Conservation (phyloP, 805 yeast genomes). For the Pichia nakasei region DNA sequence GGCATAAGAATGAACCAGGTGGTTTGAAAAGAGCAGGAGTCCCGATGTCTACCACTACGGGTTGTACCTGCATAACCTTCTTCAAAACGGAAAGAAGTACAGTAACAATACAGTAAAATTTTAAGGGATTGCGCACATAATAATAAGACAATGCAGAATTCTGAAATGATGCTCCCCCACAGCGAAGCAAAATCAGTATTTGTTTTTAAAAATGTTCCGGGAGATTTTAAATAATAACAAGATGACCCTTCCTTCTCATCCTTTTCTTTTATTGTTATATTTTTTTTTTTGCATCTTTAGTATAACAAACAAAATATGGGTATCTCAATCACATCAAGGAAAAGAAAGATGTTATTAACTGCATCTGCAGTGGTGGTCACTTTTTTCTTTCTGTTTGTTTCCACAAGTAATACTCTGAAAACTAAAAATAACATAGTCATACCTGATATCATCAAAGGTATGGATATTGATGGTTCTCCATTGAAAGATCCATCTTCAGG, state of each 20-base stretch:
- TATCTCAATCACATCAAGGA: slow-evolving; percentile 20
- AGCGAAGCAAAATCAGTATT: no score
- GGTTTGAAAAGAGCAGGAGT: no score
- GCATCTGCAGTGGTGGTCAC: slow-evolving; percentile 32
- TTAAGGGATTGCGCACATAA: no score
- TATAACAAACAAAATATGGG: slow-evolving; percentile 1
- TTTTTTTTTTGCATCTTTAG: background rate
- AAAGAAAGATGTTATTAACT: slow-evolving; percentile 32
- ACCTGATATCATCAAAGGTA: background rate
- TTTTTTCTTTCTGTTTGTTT: slow-evolving; percentile 11
- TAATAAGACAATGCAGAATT: no score
- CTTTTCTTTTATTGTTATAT: slow-evolving; percentile 9
- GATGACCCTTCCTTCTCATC: background rate
- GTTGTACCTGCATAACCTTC: no score
- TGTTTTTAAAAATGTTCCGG: no score
- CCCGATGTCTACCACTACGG: no score
- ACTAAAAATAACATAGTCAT: background rate
- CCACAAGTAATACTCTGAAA: background rate
- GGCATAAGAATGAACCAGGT: no score
- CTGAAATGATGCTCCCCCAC: no score
- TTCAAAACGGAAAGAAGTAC: no score
- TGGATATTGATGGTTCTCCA: background rate
- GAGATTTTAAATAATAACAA: no score
- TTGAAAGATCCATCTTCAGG: background rate
- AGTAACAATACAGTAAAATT: no score